These are phyloP conservation scores for Geotrichum bryndzae DNA, from an alignment of 1,139 yeast species.

Conservation along the genomic window DNA sequence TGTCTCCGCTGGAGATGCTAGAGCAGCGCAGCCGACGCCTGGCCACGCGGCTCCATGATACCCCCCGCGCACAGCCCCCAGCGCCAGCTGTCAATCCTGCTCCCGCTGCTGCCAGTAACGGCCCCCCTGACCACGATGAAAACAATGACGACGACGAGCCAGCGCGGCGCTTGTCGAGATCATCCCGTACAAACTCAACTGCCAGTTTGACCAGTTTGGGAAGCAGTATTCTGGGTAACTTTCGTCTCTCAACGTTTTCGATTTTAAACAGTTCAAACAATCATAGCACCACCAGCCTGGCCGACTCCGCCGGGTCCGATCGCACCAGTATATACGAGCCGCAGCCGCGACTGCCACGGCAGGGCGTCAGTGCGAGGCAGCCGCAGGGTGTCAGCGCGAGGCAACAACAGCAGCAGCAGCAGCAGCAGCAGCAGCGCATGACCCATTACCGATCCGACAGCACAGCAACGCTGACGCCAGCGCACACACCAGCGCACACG, in stretches of 20 bases:
- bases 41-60: slow-evolving; percentile 23
- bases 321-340: not conserved
- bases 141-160: not conserved
- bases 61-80: not conserved
- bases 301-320: not conserved
- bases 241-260: slow-evolving; percentile 28
- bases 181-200: slow-evolving; percentile 11
- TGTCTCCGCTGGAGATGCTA: slow-evolving; percentile 31
- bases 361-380: not conserved
- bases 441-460: slow-evolving; percentile 4
- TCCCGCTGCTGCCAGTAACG: not conserved
- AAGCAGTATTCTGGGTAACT: slow-evolving; percentile 29
- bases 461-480: not conserved
- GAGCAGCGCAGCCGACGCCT: slow-evolving; percentile 30
- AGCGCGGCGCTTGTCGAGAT: not conserved
- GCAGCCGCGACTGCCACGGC: not conserved
- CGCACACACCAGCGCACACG: slow-evolving; percentile 1
- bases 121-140: not conserved
- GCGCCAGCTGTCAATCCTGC: not conserved
- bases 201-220: slow-evolving; percentile 19
- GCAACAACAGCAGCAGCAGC: not conserved
- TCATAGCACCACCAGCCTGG: not conserved
- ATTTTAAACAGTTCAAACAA: slow-evolving; percentile 11
- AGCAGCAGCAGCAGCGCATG: not conserved
- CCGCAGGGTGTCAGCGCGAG: not conserved